Evolutionary conservation across 1,284 basidiomycete species (phyloP).

Genomic region (Trichosporon coremiiforme): DNA sequence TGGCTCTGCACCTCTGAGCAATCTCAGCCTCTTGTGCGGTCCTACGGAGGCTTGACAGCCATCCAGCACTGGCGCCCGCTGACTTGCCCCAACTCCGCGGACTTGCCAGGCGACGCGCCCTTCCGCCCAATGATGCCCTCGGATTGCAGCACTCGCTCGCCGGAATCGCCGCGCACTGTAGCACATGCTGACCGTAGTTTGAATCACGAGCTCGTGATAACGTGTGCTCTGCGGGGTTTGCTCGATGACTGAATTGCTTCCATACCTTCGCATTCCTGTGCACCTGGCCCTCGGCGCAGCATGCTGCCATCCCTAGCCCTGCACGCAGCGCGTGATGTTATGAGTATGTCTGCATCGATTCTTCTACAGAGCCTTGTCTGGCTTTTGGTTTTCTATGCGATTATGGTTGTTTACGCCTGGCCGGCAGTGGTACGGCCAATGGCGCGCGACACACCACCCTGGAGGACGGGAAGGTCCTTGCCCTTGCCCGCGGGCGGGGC

Average conservation of each 20-base stretch:
- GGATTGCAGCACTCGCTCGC: too few relatives aligned
- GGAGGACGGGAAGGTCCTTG: constrained; percentile 51
- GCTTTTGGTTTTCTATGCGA: constrained; percentile 4
- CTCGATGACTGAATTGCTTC: neutral
- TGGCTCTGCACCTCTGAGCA: neutral
- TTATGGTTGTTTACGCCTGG: constrained; percentile 23
- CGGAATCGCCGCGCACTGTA: too few relatives aligned
- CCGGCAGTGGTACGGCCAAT: constrained; percentile 56
- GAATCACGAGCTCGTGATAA: neutral
- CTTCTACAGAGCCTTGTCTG: neutral
- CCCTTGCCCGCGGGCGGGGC: constrained; percentile 57
- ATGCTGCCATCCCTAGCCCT: too few relatives aligned
- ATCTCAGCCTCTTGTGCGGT: too few relatives aligned
- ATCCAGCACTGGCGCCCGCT: too few relatives aligned
- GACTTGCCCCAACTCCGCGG: too few relatives aligned
- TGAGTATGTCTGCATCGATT: neutral
- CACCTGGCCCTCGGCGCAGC: neutral
- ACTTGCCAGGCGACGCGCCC: too few relatives aligned
- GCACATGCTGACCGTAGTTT: too few relatives aligned
- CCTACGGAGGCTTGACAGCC: too few relatives aligned
- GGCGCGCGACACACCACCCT: constrained; percentile 52
- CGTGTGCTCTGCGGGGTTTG: neutral
- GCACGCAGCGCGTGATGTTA: too few relatives aligned
- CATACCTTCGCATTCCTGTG: neutral
- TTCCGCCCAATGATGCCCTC: too few relatives aligned